These are phyloP conservation scores for Stenogyne calaminthoides DNA, from an alignment of 305 asterid genomes.

Conservation along the genomic window DNA sequence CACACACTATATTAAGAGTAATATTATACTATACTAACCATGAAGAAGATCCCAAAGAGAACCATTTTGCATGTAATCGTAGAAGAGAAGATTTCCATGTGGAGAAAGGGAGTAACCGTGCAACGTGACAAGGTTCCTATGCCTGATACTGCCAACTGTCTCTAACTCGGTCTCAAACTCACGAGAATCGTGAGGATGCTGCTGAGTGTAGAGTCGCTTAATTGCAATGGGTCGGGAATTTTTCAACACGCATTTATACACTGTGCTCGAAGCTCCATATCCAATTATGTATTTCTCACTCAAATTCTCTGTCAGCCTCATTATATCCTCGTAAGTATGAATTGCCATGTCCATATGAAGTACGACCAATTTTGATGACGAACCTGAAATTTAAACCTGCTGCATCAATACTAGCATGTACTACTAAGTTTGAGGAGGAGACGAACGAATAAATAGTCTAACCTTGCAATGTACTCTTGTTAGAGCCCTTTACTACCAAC, in stretches of 20 bases:
- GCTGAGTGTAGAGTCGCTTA: slow-evolving; percentile 85
- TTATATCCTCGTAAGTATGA: slow-evolving; percentile 88
- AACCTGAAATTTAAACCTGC: slow-evolving; percentile 38
- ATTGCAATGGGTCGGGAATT: slow-evolving; percentile 92
- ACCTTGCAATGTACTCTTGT: slow-evolving; percentile 53
- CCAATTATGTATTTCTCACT: slow-evolving; percentile 92
- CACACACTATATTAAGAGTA: neutral
- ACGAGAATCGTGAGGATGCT: slow-evolving; percentile 52
- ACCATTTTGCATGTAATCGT: slow-evolving; percentile 96
- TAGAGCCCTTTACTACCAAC: slow-evolving; percentile 55
- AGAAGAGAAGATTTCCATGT: slow-evolving; percentile 88
- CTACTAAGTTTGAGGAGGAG: neutral
- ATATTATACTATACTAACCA: slow-evolving; percentile 45
- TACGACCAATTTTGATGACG: slow-evolving; percentile 78
- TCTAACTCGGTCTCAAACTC: slow-evolving; percentile 95
- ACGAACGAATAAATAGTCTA: neutral
- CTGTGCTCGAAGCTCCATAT: slow-evolving; percentile 96
- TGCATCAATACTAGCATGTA: neutral
- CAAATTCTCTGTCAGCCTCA: slow-evolving; percentile 89
- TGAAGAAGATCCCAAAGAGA: slow-evolving; percentile 99
- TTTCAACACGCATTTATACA: slow-evolving; percentile 85
- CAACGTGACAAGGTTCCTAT: slow-evolving; percentile 92
- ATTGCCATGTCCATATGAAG: slow-evolving; percentile 98
- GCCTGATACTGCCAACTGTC: slow-evolving; percentile 89
- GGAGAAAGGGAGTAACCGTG: slow-evolving; percentile 92